Evolutionary conservation across 1,139 yeast genomes (phyloP).

Genomic region (Debaryomyces fabryi): DNA sequence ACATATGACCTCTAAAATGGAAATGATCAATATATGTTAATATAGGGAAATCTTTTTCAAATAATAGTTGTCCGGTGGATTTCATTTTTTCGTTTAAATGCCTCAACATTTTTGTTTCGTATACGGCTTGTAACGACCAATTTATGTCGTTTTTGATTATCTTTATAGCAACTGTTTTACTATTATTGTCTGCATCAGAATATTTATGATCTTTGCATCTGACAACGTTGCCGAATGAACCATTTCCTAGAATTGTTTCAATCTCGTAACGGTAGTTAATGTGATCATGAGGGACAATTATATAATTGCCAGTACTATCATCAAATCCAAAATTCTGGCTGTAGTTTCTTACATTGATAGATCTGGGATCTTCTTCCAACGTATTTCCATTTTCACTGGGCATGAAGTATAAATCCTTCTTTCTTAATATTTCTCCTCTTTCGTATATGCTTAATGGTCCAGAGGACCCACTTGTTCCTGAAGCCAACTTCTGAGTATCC

Average conservation of each 20-base stretch:
- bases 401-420: constrained; percentile 42
- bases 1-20: constrained; percentile 80
- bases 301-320: constrained; percentile 67
- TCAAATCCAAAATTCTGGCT: constrained; percentile 71
- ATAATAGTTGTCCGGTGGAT: constrained; percentile 12
- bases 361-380: constrained; percentile 16
- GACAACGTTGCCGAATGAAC: constrained; percentile 83
- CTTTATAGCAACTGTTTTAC: constrained; percentile 65
- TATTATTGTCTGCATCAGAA: constrained; percentile 20
- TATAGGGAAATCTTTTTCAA: constrained; percentile 35
- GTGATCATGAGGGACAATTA: constrained; percentile 64
- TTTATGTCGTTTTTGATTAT: constrained; percentile 73
- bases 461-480: constrained; percentile 2
- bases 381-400: constrained; percentile 24
- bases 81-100: constrained; percentile 31
- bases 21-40: constrained; percentile 69
- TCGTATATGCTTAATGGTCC: constrained; percentile 48
- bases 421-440: constrained; percentile 52
- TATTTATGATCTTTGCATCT: constrained; percentile 70
- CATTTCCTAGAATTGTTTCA: constrained; percentile 63
- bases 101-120: constrained; percentile 73
- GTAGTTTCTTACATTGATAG: constrained; percentile 48
- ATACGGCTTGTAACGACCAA: constrained; percentile 77
- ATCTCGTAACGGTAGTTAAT: constrained; percentile 76
- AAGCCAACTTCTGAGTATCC: constrained; percentile 7